Base-by-base conservation (phyloP, 2,329 filamentous ascomycete species). In the Capronia epimyces region DNA sequence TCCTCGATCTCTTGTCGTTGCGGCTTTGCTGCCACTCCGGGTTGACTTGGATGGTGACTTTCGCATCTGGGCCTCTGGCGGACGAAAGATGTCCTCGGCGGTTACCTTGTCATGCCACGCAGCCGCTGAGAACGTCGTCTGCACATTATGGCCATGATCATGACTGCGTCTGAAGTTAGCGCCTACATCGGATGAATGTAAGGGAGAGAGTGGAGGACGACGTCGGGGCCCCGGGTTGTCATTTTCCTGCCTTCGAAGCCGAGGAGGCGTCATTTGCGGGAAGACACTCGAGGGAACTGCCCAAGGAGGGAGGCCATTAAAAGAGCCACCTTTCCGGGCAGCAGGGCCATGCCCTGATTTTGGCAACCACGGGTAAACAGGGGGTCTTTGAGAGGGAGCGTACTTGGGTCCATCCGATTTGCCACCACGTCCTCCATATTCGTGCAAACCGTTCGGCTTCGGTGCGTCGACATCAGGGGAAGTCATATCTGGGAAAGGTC, bases 91-190 rank as follows among this genome's bases (percentile, higher is more conserved):
- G 15, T 68, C 65, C 22, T 67, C 64, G 2, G 58, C 55, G n/a
- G 62, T 61, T 45, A 72, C 63, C 39, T 65, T 66, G 42, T 64
- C 64, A 42, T 66, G 63, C 70, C 70, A 73, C 16, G 69, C 68
- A 10, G 65, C 64, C 1, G 69, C 68, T 3, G 69, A 70, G 43
- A 75, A 75, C 40, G 66, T 66, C 8, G 55, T 50, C 29, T 57
- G 57, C 25, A 68, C 68, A 39, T 60, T 62, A 46, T 69, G 62
- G 47, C 64, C 67, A 34, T 60, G 22, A 10, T 53, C 52, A 49
- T 40, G 39, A 50, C 52, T 57, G 37, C 21, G 32, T 47, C 16
- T 36, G 24, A 25, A 25, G 43, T 57, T 47, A 57, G 52, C 36
- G 16, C 24, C 45, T 31, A 34, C 37, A n/a, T 27, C 21, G 40